Evolutionary conservation across 140 eudicot species (phyloP).

Genomic region (Bidens hawaiensis): DNA sequence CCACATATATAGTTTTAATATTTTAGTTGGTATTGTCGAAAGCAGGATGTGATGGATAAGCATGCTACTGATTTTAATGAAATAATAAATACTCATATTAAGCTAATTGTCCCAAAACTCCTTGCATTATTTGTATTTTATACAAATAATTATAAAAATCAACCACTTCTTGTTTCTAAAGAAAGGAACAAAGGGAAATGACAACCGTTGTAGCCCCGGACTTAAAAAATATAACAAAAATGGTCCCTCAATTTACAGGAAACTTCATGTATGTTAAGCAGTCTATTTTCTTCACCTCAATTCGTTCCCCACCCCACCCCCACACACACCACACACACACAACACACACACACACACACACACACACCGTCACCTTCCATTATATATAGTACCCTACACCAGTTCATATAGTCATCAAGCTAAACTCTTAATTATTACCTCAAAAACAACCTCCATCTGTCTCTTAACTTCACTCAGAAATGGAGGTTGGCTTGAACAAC

Average conservation of each 20-base stretch:
- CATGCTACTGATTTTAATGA: not conserved
- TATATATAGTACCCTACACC: conserved; percentile 28
- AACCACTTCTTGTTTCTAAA: conserved; percentile 31
- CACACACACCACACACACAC: too few species aligned
- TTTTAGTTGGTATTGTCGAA: not conserved
- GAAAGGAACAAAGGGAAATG: conserved; percentile 26
- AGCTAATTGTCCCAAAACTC: not conserved
- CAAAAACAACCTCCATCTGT: conserved; percentile 9
- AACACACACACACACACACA: not conserved
- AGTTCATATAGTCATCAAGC: conserved; percentile 13
- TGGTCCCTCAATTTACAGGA: conserved; percentile 28
- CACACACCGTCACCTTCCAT: too few species aligned
- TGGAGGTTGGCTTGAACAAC: conserved; percentile 26
- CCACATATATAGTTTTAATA: not conserved
- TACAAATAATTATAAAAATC: conserved; percentile 19
- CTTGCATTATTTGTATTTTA: not conserved
- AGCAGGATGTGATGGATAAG: conserved; percentile 4
- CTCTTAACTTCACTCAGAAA: not conserved
- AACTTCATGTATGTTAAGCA: conserved; percentile 25
- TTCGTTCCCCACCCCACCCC: not conserved
- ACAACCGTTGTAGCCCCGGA: conserved; percentile 13
- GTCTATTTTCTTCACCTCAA: not conserved
- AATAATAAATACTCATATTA: not conserved
- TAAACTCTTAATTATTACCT: not conserved
- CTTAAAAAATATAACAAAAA: conserved; percentile 9